A percentile compares a stretch with the other conserved stretches of the same genome.
Conservation (phyloP, 768 basidiomycete species). For the Candolleomyces efflorescens region DNA sequence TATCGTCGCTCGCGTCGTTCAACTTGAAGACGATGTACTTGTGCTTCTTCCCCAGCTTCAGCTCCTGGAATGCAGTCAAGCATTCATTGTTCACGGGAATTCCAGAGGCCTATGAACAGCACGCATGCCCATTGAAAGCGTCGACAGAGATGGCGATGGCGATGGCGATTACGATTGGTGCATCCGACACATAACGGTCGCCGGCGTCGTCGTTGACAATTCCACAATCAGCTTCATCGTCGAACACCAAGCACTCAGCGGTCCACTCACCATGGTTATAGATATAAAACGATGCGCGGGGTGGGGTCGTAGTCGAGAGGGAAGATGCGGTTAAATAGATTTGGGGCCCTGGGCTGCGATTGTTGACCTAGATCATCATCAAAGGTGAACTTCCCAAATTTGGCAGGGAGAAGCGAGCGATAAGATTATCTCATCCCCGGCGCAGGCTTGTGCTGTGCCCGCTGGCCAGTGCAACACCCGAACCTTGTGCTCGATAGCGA, state of each 20-base stretch:
- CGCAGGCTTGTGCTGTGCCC: too few species aligned
- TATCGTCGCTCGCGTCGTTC: conserved; percentile 57
- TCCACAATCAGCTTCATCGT: too few species aligned
- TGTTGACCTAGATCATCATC: neutral
- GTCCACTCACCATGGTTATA: neutral
- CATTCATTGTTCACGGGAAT: conserved; percentile 58
- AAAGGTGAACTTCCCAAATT: too few species aligned
- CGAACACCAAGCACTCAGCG: too few species aligned
- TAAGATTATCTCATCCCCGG: too few species aligned
- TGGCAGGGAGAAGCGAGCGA: too few species aligned
- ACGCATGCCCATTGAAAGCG: neutral
- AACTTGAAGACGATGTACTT: conserved; percentile 85
- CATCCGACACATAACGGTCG: neutral
- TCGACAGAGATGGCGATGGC: neutral
- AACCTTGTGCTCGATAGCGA: too few species aligned
- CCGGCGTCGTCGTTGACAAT: too few species aligned
- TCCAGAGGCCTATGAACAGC: conserved; percentile 53
- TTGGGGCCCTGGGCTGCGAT: neutral
- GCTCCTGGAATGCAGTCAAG: conserved; percentile 53
- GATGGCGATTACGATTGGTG: neutral
- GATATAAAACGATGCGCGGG: neutral
- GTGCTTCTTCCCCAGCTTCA: conserved; percentile 72
- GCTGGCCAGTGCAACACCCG: too few species aligned
- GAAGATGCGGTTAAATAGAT: neutral
- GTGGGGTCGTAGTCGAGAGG: neutral